phyloP scores from a whole-genome alignment of 179 eudicot species.

The Vitellaria paradoxa region DNA sequence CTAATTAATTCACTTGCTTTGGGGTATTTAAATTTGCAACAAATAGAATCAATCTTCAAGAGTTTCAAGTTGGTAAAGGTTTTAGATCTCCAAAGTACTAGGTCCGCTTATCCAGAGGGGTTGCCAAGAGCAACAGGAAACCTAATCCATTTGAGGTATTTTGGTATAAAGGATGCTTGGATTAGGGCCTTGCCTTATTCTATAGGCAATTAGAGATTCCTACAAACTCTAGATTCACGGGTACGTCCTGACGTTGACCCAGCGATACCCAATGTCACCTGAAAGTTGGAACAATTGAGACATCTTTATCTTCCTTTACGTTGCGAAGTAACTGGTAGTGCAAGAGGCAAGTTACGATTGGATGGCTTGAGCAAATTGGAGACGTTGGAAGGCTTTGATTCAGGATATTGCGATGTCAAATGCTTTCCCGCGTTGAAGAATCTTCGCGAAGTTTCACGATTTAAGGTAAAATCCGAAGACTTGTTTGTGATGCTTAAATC shows the following conservation, averaged over 20 bases:
- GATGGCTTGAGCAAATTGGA: too few relatives aligned
- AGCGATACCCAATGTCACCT: constrained; percentile 5
- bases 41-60: background rate
- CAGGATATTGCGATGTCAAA: background rate
- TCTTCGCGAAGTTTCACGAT: background rate
- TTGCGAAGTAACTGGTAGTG: too few relatives aligned
- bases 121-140: constrained; percentile 1
- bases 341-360: too few relatives aligned
- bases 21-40: background rate
- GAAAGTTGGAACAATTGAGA: too few relatives aligned
- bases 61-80: background rate
- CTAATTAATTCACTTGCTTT: background rate
- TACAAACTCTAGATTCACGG: constrained; percentile 19
- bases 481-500: background rate
- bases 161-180: background rate
- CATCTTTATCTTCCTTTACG: constrained; percentile 20
- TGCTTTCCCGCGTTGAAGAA: background rate
- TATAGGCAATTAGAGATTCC: background rate
- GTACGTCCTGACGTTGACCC: background rate
- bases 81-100: background rate
- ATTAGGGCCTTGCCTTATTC: background rate
- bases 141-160: constrained; percentile 8
- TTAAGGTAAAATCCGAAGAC: background rate
- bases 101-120: background rate
- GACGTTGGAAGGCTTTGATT: constrained; percentile 4